Conservation (phyloP, 1,284 basidiomycete genomes). For the Ustilago cynodontis region DNA sequence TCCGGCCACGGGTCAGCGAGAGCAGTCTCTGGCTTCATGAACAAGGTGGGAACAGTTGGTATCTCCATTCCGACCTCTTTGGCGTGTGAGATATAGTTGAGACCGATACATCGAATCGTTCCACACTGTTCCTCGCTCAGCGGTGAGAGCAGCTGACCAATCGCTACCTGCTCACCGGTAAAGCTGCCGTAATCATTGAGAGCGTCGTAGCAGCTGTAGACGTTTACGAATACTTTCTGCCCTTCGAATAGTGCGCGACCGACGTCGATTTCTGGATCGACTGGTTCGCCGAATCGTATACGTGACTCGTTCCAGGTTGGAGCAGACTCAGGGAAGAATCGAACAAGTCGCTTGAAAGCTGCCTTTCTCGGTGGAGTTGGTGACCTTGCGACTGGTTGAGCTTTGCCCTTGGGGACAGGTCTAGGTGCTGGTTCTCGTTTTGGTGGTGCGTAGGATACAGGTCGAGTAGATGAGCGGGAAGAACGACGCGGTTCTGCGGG, state of each 20-base stretch:
- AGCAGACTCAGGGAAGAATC: constrained; percentile 79
- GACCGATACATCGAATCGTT: constrained; percentile 82
- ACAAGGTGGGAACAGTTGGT: constrained; percentile 78
- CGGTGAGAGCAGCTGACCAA: constrained; percentile 79
- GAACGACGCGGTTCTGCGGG: neutral
- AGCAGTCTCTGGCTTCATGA: constrained; percentile 82
- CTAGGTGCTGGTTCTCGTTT: neutral
- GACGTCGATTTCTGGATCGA: constrained; percentile 78
- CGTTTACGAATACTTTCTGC: constrained; percentile 76
- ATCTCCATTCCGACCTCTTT: constrained; percentile 70
- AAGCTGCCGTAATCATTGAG: constrained; percentile 76
- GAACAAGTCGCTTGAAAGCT: constrained; percentile 75
- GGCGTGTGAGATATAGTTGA: constrained; percentile 84
- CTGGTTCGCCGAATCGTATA: constrained; percentile 80
- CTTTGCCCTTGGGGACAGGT: no score
- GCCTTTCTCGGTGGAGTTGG: neutral
- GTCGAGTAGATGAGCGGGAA: neutral
- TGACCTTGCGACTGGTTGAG: neutral
- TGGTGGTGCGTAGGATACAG: neutral
- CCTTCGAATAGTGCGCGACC: constrained; percentile 71
- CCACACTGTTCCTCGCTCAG: constrained; percentile 73
- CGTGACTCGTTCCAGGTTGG: constrained; percentile 73
- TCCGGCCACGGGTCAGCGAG: constrained; percentile 79
- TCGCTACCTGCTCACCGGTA: constrained; percentile 77
- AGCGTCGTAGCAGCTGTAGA: constrained; percentile 77